Base-by-base conservation (phyloP, 2,329 filamentous ascomycete species). In the Botrytis galanthina region DNA sequence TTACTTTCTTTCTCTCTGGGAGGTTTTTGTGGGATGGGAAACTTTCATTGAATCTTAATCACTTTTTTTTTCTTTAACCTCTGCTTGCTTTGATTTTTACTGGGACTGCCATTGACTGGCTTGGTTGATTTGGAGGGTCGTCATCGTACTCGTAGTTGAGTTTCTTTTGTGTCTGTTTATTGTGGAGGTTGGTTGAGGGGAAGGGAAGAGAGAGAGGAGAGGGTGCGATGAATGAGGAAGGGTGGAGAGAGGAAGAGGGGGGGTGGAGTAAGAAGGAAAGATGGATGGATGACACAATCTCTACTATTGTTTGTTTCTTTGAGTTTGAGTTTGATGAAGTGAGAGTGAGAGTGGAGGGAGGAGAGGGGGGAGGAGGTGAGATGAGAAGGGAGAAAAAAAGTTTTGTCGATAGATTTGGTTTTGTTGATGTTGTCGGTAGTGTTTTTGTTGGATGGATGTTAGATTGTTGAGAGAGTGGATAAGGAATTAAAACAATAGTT, bases 111-210 rank as follows among this genome's bases (percentile, higher is more conserved):
- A n/a, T 69, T 69, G 63, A 67, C 35, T n/a, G 64, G 46, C 51
- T 67, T 37, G 64, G 51, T 46, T 68, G 64, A 51, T 44, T 54
- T 39, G 35, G 64, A n/a, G 46, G 35, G 16, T n/a, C 26, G 5
- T 6, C 51, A 57, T 57, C 51, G 16, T 32, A 57, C 32, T 29
- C 26, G n/a, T 29, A 57, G 26, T 57, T 29, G 51, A 29, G 14
- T 68, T 68, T 68, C 64, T 68, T 68, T 68, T 68, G 35, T 68
- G 26, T 20, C 57, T 68, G 9, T 14, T n/a, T 29, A 37, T 51
- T 66, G 44, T 48, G 14, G 20, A n/a, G 16, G 5, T 66, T 35
- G 42, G 20, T 29, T 4, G 20, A 37, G 10, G 2, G 4, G 29
- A 18, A 5, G 10, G 20, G 14, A 8, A 37, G 63, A n/a, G 10